These are phyloP conservation scores for Fusarium chuoi DNA, from an alignment of 2,329 filamentous ascomycete species.

Conservation along the genomic window DNA sequence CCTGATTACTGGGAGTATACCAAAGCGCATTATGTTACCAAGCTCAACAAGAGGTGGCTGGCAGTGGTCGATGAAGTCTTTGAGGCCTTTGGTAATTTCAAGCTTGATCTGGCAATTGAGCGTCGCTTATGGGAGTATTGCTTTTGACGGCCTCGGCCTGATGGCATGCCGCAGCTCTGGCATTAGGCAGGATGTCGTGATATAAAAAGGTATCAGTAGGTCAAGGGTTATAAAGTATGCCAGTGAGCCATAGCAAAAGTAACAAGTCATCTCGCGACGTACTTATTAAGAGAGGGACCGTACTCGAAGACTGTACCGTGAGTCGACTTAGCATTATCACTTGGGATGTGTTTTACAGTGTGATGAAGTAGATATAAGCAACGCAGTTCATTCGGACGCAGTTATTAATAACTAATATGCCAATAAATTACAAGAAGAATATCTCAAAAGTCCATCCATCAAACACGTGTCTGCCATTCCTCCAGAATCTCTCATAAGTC, in stretches of 20 bases:
- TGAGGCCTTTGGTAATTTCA: background rate
- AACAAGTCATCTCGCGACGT: too few species aligned
- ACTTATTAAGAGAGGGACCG: too few species aligned
- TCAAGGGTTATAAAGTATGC: too few species aligned
- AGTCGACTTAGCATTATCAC: too few species aligned
- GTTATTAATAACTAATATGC: constrained; percentile 12
- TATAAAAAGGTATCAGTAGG: too few species aligned
- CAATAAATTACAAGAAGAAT: constrained; percentile 11
- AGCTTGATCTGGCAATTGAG: background rate
- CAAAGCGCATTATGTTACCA: constrained; percentile 21
- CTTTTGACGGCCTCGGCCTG: background rate
- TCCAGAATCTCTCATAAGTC: background rate
- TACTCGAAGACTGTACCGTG: too few species aligned
- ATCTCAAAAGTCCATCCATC: constrained; percentile 3
- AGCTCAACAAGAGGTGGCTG: background rate
- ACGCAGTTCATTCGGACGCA: background rate
- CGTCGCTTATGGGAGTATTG: background rate
- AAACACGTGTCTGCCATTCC: background rate
- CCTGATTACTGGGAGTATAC: constrained; percentile 43
- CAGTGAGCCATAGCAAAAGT: too few species aligned
- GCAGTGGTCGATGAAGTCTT: background rate
- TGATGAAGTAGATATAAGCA: background rate
- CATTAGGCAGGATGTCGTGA: too few species aligned
- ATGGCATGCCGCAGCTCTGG: too few species aligned
- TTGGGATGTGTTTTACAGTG: too few species aligned